phyloP scores from a whole-genome alignment of 1,284 basidiomycete species.

The Pascua guehoae region DNA sequence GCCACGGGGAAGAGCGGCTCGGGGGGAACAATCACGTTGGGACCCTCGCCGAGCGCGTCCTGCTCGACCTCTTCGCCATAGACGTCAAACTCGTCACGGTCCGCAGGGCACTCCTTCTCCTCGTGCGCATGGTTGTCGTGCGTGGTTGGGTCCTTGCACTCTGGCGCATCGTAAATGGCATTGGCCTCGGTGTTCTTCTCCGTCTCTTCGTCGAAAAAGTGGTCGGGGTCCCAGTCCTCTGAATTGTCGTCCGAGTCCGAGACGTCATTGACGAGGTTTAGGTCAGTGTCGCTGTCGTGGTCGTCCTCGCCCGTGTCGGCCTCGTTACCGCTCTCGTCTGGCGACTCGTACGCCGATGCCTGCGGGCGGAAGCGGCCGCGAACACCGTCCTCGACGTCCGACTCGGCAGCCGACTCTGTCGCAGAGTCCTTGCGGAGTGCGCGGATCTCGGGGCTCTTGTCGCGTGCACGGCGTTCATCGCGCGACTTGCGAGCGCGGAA shows the following conservation, averaged over 20 bases:
- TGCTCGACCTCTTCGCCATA: constrained; percentile 54
- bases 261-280: constrained; percentile 50
- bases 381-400: constrained; percentile 52
- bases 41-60: constrained; percentile 55
- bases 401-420: constrained; percentile 64
- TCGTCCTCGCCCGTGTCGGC: constrained; percentile 47
- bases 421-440: constrained; percentile 58
- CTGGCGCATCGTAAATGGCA: constrained; percentile 51
- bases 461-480: constrained; percentile 52
- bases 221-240: constrained; percentile 47
- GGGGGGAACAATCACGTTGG: constrained; percentile 67
- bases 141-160: background rate
- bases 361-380: constrained; percentile 49
- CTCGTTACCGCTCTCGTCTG: constrained; percentile 33
- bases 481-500: constrained; percentile 43
- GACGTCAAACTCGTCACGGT: constrained; percentile 21
- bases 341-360: constrained; percentile 43
- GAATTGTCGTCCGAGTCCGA: constrained; percentile 43
- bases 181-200: constrained; percentile 70
- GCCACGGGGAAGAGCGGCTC: constrained; percentile 36
- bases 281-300: constrained; percentile 28
- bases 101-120: background rate
- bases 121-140: background rate
- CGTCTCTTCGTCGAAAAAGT: constrained; percentile 72
- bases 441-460: constrained; percentile 65